phyloP scores from a whole-genome alignment of 306 rosid genomes.

The Geum urbanum region DNA sequence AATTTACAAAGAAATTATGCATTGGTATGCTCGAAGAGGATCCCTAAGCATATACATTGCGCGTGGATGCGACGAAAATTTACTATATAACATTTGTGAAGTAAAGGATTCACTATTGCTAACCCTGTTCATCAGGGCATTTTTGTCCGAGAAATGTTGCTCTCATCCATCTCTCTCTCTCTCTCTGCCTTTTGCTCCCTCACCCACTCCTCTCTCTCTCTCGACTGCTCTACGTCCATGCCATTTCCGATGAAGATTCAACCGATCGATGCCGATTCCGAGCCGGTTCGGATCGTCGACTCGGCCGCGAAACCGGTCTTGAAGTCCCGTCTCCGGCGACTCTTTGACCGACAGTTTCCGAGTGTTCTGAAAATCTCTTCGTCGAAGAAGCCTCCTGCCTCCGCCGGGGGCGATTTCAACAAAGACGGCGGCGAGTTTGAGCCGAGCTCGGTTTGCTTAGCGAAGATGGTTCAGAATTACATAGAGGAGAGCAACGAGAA shows the following conservation, averaged over 20 bases:
- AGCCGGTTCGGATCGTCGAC: constrained; percentile 52
- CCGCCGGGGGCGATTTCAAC: constrained; percentile 18
- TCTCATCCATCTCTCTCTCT: too few relatives aligned
- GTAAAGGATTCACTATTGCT: too few relatives aligned
- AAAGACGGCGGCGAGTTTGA: constrained; percentile 56
- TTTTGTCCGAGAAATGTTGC: too few relatives aligned
- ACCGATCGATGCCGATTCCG: constrained; percentile 67
- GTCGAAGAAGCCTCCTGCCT: constrained; percentile 40
- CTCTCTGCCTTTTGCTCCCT: too few relatives aligned
- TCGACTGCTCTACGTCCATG: constrained; percentile 37
- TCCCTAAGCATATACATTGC: too few relatives aligned
- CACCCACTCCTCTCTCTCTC: too few relatives aligned
- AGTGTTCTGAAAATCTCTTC: constrained; percentile 53
- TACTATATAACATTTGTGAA: too few relatives aligned
- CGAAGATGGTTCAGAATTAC: constrained; percentile 89
- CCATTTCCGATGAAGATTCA: constrained; percentile 95
- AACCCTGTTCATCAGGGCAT: too few relatives aligned
- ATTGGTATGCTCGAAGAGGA: too few relatives aligned
- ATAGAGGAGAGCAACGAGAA: constrained; percentile 76
- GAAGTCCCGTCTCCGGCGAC: constrained; percentile 74
- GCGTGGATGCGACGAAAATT: too few relatives aligned
- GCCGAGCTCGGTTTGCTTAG: constrained; percentile 79
- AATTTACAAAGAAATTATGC: too few relatives aligned
- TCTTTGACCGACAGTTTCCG: constrained; percentile 83
- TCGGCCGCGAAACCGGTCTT: constrained; percentile 58